Conservation (phyloP, 2,329 filamentous ascomycete genomes). For the Thermomyces lanuginosus region DNA sequence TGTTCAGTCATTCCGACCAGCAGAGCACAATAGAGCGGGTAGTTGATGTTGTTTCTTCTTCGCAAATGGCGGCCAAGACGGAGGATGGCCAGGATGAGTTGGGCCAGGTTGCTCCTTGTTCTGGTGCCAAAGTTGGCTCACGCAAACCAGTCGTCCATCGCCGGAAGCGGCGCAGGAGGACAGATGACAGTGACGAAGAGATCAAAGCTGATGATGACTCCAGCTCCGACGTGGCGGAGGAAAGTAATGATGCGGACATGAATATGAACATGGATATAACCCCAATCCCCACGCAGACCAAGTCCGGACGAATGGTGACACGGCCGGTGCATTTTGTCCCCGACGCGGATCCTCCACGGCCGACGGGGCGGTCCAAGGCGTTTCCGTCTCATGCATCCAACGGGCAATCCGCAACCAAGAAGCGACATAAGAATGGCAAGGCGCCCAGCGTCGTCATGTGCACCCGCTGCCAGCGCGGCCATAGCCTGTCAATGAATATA, state of each 20-base stretch:
- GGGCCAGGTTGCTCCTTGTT: no score
- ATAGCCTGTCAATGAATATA: conserved; percentile 56
- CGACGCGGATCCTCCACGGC: conserved; percentile 23
- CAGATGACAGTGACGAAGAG: conserved; percentile 16
- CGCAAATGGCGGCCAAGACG: no score
- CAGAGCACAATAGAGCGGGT: no score
- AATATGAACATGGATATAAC: no score
- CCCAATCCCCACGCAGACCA: conserved; percentile 49
- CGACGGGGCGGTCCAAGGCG: no score
- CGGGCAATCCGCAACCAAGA: no score
- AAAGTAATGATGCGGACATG: no score
- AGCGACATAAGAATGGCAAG: conserved; percentile 37
- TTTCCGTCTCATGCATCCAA: no score
- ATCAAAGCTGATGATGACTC: conserved; percentile 18
- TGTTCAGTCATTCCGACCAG: no score
- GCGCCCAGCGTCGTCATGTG: conserved; percentile 40
- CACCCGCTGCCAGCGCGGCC: conserved; percentile 54
- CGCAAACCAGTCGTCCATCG: conserved; percentile 1
- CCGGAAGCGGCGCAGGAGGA: conserved; percentile 10
- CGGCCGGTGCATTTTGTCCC: conserved; percentile 45
- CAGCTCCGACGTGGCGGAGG: conserved; percentile 25
- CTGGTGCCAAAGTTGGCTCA: no score
- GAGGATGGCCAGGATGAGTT: no score
- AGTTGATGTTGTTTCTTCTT: no score
- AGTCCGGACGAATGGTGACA: conserved; percentile 57